These are phyloP conservation scores for Colletotrichum musicola DNA, from an alignment of 2,329 filamentous ascomycete species.

Conservation along the genomic window DNA sequence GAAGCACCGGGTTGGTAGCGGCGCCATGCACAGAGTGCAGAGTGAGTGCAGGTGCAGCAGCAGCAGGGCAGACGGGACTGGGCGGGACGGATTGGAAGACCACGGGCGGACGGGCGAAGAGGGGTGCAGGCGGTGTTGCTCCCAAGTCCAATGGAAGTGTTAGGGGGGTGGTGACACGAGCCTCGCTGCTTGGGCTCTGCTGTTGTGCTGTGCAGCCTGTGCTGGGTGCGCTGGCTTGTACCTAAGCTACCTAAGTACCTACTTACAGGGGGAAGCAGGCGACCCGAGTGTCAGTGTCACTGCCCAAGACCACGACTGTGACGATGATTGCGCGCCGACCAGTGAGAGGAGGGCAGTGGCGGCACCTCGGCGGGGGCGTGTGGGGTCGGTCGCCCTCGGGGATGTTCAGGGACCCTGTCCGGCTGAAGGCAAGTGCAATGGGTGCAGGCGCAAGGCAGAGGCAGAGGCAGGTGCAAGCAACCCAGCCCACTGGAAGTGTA, in stretches of 20 bases:
- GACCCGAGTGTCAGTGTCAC: slow-evolving; percentile 1
- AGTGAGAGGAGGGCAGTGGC: background rate
- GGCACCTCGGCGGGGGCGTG: background rate
- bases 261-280: background rate
- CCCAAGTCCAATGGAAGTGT: no score
- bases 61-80: background rate
- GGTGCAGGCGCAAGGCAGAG: no score
- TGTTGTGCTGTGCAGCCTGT: no score
- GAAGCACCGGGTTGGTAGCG: slow-evolving; percentile 8
- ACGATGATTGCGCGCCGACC: background rate
- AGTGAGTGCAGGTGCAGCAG: background rate
- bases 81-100: background rate
- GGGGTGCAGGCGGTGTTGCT: background rate
- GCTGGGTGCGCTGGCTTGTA: no score
- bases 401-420: slow-evolving; percentile 21
- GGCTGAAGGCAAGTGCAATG: slow-evolving; percentile 15
- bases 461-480: no score
- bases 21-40: slow-evolving; percentile 24
- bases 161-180: no score
- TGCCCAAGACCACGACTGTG: background rate
- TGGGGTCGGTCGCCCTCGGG: slow-evolving; percentile 13
- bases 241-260: no score
- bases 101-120: background rate
- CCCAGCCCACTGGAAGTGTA: no score
- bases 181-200: no score